Percentiles rank a stretch among this genome's conserved stretches.
phyloP scores from a whole-genome alignment of 257 asterid genomes.

The Primulina tabacum region DNA sequence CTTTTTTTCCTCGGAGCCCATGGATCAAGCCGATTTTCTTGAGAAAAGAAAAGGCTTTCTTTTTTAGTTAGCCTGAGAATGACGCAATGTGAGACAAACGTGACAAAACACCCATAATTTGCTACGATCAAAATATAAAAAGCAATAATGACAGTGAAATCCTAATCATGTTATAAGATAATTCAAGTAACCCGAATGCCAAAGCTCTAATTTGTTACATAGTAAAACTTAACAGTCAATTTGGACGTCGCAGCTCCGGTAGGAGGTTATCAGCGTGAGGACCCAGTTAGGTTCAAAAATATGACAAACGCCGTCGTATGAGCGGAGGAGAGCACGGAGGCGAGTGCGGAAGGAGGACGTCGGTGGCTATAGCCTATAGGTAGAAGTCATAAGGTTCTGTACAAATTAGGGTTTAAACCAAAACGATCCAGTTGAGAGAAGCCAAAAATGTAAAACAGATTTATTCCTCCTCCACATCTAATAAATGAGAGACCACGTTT shows the following conservation, averaged over 20 bases:
- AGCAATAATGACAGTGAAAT: not conserved
- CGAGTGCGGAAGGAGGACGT: too few relatives aligned
- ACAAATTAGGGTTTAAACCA: too few relatives aligned
- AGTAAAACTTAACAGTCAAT: not conserved
- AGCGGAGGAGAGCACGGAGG: not conserved
- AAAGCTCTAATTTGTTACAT: not conserved
- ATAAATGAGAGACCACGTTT: too few relatives aligned
- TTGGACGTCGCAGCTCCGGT: not conserved
- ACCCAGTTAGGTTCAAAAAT: too few relatives aligned
- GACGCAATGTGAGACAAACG: not conserved
- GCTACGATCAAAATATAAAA: not conserved
- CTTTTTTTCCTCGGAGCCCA: constrained; percentile 45
- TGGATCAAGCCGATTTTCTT: constrained; percentile 8
- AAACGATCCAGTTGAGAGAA: too few relatives aligned
- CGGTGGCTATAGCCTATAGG: too few relatives aligned
- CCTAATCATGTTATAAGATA: not conserved
- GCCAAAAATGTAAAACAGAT: too few relatives aligned
- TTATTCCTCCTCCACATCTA: too few relatives aligned
- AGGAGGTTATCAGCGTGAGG: not conserved
- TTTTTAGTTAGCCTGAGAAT: not conserved
- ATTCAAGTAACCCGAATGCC: not conserved
- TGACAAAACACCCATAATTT: not conserved
- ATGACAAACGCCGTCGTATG: not conserved
- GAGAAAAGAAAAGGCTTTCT: too few relatives aligned
- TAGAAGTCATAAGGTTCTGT: too few relatives aligned